Percentiles rank a stretch among this genome's conserved stretches.
Evolutionary conservation across 1,139 yeast species (phyloP).

Genomic region (Arxiozyma slooffiae): DNA sequence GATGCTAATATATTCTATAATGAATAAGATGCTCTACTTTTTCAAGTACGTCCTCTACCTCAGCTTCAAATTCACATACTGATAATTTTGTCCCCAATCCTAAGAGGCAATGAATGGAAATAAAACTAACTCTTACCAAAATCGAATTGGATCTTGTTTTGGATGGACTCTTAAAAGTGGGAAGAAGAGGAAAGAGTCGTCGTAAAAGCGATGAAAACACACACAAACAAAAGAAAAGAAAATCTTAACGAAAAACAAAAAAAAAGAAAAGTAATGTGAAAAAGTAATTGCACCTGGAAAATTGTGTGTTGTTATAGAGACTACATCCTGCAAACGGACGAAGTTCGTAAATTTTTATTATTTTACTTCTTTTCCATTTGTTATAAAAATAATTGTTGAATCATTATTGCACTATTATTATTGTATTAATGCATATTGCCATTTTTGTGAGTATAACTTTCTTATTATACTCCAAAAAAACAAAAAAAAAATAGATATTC

Average conservation of each 20-base stretch:
- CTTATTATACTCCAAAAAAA: not conserved
- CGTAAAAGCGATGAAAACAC: not conserved
- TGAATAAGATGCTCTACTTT: no score
- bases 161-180: not conserved
- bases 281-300: constrained; percentile 3
- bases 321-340: not conserved
- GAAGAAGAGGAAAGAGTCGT: no score
- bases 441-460: not conserved
- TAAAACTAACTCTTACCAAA: not conserved
- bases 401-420: not conserved
- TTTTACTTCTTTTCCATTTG: not conserved
- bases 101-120: not conserved
- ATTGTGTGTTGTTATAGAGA: constrained; percentile 1
- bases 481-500: no score
- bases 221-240: not conserved
- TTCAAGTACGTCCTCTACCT: not conserved
- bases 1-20: not conserved
- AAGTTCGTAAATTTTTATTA: not conserved
- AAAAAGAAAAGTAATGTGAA: not conserved
- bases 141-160: no score
- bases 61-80: not conserved
- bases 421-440: not conserved
- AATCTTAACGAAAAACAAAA: not conserved
- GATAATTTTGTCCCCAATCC: no score
- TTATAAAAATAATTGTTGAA: not conserved